Conservation (phyloP, 31 red algal species). For the Asparagopsis taxiformis region DNA sequence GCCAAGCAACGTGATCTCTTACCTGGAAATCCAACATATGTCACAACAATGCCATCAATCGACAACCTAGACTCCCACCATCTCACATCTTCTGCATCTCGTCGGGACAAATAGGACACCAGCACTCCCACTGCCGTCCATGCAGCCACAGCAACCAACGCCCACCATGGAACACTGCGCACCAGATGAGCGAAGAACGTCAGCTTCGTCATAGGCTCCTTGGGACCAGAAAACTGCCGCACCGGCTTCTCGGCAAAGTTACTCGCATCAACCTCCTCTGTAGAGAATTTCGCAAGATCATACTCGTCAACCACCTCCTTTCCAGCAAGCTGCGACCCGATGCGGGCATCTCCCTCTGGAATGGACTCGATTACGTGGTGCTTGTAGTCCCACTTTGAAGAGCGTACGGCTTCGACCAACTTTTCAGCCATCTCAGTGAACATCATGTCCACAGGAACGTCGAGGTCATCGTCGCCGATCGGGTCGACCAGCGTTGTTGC, state of each 20-base stretch:
- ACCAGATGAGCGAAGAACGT: constrained; percentile 32
- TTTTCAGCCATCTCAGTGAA: not conserved
- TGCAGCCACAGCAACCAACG: constrained; percentile 17
- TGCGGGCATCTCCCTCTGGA: not conserved
- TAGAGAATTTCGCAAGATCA: no score
- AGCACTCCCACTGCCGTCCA: constrained; percentile 18
- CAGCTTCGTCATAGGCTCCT: not conserved
- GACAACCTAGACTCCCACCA: constrained; percentile 40
- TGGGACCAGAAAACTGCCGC: not conserved
- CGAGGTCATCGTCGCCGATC: constrained; percentile 24
- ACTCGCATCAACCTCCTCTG: no score
- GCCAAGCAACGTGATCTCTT: constrained; percentile 35
- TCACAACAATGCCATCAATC: constrained; percentile 6
- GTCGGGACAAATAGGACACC: constrained; percentile 21
- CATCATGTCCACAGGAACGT: constrained; percentile 38
- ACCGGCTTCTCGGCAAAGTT: not conserved
- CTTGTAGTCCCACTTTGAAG: constrained; percentile 7
- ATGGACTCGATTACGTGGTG: not conserved
- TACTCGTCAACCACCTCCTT: not conserved
- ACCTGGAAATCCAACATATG: constrained; percentile 21
- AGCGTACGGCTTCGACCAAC: constrained; percentile 12
- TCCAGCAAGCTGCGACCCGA: constrained; percentile 11
- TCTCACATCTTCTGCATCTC: not conserved
- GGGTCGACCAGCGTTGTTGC: constrained; percentile 40
- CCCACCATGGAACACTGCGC: constrained; percentile 38